These are phyloP conservation scores for Thelephora aurantiotincta DNA, from an alignment of 768 basidiomycete species.

Conservation along the genomic window DNA sequence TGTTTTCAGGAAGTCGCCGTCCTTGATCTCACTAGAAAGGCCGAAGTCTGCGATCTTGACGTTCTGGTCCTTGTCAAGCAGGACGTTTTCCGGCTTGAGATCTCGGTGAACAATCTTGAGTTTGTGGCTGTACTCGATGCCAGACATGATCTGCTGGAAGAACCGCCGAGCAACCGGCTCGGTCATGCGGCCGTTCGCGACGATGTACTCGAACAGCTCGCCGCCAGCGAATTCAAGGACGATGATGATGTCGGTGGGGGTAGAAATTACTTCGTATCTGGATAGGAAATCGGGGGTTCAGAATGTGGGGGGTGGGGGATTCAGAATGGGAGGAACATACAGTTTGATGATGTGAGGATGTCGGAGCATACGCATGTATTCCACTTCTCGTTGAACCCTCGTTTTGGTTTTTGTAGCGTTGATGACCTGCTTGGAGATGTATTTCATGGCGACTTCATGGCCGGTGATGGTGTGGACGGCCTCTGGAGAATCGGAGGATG, in stretches of 20 bases:
- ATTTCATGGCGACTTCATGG: slow-evolving; percentile 95
- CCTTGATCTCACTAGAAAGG: slow-evolving; percentile 87
- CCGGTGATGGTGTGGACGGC: slow-evolving; percentile 90
- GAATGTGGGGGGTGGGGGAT: slow-evolving; percentile 5
- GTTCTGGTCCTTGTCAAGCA: slow-evolving; percentile 72
- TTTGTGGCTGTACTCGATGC: slow-evolving; percentile 92
- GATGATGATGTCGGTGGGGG: slow-evolving; percentile 92
- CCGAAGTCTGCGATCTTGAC: slow-evolving; percentile 99
- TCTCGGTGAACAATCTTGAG: slow-evolving; percentile 98
- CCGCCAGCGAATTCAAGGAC: slow-evolving; percentile 95
- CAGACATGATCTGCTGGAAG: slow-evolving; percentile 97
- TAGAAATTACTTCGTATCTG: slow-evolving; percentile 84
- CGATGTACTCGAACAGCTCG: slow-evolving; percentile 97
- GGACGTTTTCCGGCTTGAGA: slow-evolving; percentile 92
- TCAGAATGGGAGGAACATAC: slow-evolving; percentile 28
- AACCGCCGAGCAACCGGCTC: slow-evolving; percentile 82
- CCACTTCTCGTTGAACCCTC: slow-evolving; percentile 87
- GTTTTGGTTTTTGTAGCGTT: slow-evolving; percentile 84
- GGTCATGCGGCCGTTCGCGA: slow-evolving; percentile 81
- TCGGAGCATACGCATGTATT: slow-evolving; percentile 86
- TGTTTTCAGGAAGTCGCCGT: slow-evolving; percentile 93
- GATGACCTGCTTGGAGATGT: slow-evolving; percentile 89
- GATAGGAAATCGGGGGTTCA: slow-evolving; percentile 2
- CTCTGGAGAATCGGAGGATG: slow-evolving; percentile 32
- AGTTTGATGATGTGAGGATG: slow-evolving; percentile 98